Evolutionary conservation across 208 protist genomes (phyloP), one percentile per base, ranked within the genome.

Genomic region (Leptomonas pyrrhocoris): DNA sequence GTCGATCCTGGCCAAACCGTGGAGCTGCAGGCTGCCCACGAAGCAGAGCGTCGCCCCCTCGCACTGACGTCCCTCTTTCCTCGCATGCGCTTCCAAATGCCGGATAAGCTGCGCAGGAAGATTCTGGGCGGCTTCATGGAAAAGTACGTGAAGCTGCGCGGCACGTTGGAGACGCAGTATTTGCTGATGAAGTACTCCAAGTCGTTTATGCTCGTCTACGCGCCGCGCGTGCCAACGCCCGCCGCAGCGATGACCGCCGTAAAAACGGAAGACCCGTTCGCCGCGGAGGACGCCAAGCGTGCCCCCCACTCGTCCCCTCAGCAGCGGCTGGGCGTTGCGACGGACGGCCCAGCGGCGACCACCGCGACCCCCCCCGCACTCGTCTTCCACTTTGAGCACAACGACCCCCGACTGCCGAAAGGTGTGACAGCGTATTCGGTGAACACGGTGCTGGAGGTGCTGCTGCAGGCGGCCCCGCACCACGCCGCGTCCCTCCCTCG

Each of bases 21-120:
- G 16, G 72, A 77, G 28, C 54, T 88, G 40, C 89, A 94, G 59
- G 77, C 80, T 7, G 81, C 58, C 7, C 74, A 81, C 30, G 84
- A 86, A 63, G 89, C 89, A 25, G 80, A 92, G 76, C 75, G 77
- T 3, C 68, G 80, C 3, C 86, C 86, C 2, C 56, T 94, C 16
- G 45, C 77, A 8, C 36, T 87, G 16, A 79, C 74, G 4, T 77
- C 80, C 12, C 58, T 84, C 9, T 49, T 83, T 27, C 86, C 89
- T 0, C 69, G 63, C 30, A 28, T 91, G 53, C 50, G 54, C 27
- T 61, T 86, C 21, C 68, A 80, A 34, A 27, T 70, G 19, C 43
- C 73, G 16, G 51, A 72, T 1, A 68, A 69, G 8, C 38, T 42
- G 1, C 72, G 73, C 9, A 45, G 30, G 13, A 73, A 81, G 8